Base-by-base conservation (phyloP, 371 early-diverging fungal species). In the Rhizomucor pusillus region DNA sequence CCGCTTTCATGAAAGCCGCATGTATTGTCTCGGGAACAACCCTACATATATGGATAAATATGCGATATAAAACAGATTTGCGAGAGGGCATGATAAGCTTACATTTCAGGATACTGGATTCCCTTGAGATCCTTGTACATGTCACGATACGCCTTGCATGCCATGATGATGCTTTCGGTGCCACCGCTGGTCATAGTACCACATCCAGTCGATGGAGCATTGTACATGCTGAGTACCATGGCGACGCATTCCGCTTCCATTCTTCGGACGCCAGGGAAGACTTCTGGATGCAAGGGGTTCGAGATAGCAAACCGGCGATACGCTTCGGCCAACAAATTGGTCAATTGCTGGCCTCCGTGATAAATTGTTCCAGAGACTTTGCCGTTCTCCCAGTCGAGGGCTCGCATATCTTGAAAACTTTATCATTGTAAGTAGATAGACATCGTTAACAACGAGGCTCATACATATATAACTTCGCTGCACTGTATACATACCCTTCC, bases 1-100 rank as follows among this genome's bases (percentile, higher is more conserved):
- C 90, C 0, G 92, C 98, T 75, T 97, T 97, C 83, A 95, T 93
- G 54, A 97, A 95, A 11, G 98, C 97, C 18, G 94, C 92, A 61
- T 98, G 98, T 25, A 89, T 88, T 0, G 96, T 94, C 14, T 86
- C 85, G 9, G 96, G 95, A 0, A 91, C 85, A 36, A 95, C 79
- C 77, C 91, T 90, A 73, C 20, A 46, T 23, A 22, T 9, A 18
- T 34, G 40, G 14, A 25, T 49, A 41, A 14, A 41, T 41, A 7
- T 11, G 13, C 23, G 34, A 46, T 46, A 16, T 46, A 19, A 13
- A 6, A 23, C 47, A 16, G 16, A 16, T 5, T 3, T 41, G 3
- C 11, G 16, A 19, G 41, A 41, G 14, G 41, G 47, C 29, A 16
- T n/a, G 5, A 46, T 41, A 25, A 52, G n/a, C 77, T 63, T 84